Base-by-base conservation (phyloP, 768 basidiomycete species). In the Cytidiella melzeri region DNA sequence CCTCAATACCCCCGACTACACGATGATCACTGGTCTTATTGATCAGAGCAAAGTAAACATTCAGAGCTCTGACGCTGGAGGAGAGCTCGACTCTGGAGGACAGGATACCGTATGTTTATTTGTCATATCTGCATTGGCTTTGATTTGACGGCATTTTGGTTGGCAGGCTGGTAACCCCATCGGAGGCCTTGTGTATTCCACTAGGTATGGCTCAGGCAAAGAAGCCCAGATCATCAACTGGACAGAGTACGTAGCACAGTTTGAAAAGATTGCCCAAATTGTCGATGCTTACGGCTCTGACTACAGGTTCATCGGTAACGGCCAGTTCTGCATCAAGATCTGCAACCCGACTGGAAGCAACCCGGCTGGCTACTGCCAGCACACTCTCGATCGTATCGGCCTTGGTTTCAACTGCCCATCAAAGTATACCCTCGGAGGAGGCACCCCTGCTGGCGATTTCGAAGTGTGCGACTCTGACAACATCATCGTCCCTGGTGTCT, bases 81-180 rank as follows among this genome's bases (percentile, higher is more conserved):
- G 88, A 50, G 88, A 91, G 65, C 73, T 88, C 45, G 84, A 89
- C 63, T 79, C 84, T 13, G 81, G 84, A 54, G 86, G 87, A 50
- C 84, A 84, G 52, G 87, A 88, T 61, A 57, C 67, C 47, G 70
- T 66, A 13, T n/a, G 13, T 34, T n/a, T 38, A 5, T 38, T 15
- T 3, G 6, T 12, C 36, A 23, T 2, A 40, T 7, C 25, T n/a
- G n/a, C n/a, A n/a, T n/a, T n/a, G n/a, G n/a, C n/a, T n/a, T n/a
- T n/a, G n/a, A n/a, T n/a, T n/a, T n/a, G n/a, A n/a, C n/a, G n/a
- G n/a, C n/a, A n/a, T n/a, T n/a, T n/a, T n/a, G n/a, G n/a, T n/a
- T n/a, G n/a, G 12, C 55, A 84, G 77, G 79, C 84, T 54, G 90
- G 89, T n/a, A 92, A 90, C 69, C 86, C 86, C 3, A 70, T 87